Evolutionary conservation across 83 land plant species (phyloP).

Genomic region (Thuja plicata): DNA sequence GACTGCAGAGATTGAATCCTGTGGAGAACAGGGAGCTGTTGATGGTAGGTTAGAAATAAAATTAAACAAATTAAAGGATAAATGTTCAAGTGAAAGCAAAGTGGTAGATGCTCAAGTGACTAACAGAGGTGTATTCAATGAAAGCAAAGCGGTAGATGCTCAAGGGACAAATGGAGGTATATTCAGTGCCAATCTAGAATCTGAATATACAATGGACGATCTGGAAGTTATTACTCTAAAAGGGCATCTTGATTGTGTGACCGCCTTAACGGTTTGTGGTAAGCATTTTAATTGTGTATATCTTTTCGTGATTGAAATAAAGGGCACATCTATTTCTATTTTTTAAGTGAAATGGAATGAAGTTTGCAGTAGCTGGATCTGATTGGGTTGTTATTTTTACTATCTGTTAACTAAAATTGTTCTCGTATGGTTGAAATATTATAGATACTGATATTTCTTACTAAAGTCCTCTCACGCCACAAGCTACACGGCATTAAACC

Average conservation of each 20-base stretch:
- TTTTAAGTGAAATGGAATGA: not conserved
- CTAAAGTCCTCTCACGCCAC: not conserved
- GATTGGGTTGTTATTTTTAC: not conserved
- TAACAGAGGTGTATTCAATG: not conserved
- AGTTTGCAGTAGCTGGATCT: not conserved
- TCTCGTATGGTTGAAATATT: not conserved
- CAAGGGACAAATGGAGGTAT: not conserved
- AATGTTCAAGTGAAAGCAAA: not conserved
- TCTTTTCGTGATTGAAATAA: not conserved
- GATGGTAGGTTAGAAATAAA: not conserved
- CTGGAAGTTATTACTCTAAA: not conserved
- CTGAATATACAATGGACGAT: not conserved
- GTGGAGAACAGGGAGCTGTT: not conserved
- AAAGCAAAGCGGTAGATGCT: not conserved
- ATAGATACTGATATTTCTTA: not conserved
- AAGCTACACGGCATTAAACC: not conserved
- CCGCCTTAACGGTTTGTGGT: slow-evolving; percentile 17
- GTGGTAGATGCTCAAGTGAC: not conserved
- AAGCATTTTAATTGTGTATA: not conserved
- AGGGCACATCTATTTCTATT: not conserved
- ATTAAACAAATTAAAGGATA: not conserved
- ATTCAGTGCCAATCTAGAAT: not conserved
- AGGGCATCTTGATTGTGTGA: slow-evolving; percentile 19
- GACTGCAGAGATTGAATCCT: not conserved
- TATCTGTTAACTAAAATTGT: not conserved